Percentiles rank a stretch among this genome's conserved stretches.
Conservation (phyloP, 495 filamentous ascomycete species). For the Pseudomonodictys pantanalensis region DNA sequence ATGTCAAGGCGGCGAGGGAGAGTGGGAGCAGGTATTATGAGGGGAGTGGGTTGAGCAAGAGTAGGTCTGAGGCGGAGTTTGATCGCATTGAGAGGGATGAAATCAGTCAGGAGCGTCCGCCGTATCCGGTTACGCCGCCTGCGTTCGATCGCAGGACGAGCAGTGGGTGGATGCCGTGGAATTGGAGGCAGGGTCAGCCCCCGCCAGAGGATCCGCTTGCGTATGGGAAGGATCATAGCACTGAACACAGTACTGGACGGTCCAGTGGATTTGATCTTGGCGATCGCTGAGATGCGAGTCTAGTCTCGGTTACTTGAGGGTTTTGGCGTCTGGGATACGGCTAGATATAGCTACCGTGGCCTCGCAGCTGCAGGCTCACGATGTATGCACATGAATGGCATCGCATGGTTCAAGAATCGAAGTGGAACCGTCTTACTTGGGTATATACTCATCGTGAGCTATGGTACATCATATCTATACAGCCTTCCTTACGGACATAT, state of each 20-base stretch:
- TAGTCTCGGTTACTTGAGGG: not conserved
- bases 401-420: not conserved
- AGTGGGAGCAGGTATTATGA: slow-evolving; percentile 31
- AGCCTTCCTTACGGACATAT: no score
- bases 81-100: slow-evolving; percentile 77
- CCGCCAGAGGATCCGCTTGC: slow-evolving; percentile 22
- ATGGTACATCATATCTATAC: no score
- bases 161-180: slow-evolving; percentile 61
- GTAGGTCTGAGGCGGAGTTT: slow-evolving; percentile 73
- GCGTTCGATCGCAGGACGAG: slow-evolving; percentile 43
- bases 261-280: slow-evolving; percentile 28
- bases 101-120: slow-evolving; percentile 36
- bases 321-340: not conserved
- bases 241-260: not conserved
- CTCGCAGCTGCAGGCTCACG: not conserved
- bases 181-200: slow-evolving; percentile 44
- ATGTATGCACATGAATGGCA: not conserved
- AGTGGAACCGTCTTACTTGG: no score
- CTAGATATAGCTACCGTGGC: not conserved
- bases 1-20: slow-evolving; percentile 37
- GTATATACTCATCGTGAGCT: no score
- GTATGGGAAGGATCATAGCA: slow-evolving; percentile 19
- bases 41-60: slow-evolving; percentile 62
- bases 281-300: not conserved
- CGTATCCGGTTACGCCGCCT: slow-evolving; percentile 35